These are phyloP conservation scores for Dalbergia oliveri DNA, from an alignment of 306 rosid genomes.

Conservation along the genomic window DNA sequence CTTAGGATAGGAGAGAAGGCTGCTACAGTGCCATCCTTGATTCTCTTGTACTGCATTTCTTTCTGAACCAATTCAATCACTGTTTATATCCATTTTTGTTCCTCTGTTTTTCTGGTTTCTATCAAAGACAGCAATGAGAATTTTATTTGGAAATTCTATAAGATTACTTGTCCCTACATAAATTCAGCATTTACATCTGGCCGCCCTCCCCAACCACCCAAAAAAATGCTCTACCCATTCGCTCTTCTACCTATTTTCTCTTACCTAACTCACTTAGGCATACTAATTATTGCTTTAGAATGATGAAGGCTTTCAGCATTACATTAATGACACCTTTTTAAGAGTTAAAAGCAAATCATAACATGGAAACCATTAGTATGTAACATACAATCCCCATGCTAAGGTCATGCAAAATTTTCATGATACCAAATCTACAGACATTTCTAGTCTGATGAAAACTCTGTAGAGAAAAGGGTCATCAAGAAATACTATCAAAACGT, in stretches of 20 bases:
- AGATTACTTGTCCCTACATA: background rate
- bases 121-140: background rate
- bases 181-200: background rate
- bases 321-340: constrained; percentile 1
- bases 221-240: too few relatives aligned
- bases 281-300: background rate
- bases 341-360: background rate
- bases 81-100: too few relatives aligned
- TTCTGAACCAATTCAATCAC: too few relatives aligned
- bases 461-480: background rate
- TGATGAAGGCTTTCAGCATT: constrained; percentile 1
- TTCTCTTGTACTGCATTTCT: too few relatives aligned
- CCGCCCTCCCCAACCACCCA: too few relatives aligned
- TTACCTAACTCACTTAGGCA: background rate
- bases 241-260: too few relatives aligned
- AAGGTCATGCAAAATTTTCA: background rate
- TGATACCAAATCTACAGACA: background rate
- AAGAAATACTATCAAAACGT: background rate
- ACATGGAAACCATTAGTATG: background rate
- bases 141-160: background rate
- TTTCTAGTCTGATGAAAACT: background rate
- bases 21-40: too few relatives aligned
- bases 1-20: too few relatives aligned
- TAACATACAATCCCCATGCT: background rate
- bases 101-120: too few relatives aligned